Percentiles rank a stretch among this genome's conserved stretches.
These are phyloP conservation scores for Aphanomyces cochlioides DNA, from an alignment of 352 stramenopile species.

Conservation along the genomic window DNA sequence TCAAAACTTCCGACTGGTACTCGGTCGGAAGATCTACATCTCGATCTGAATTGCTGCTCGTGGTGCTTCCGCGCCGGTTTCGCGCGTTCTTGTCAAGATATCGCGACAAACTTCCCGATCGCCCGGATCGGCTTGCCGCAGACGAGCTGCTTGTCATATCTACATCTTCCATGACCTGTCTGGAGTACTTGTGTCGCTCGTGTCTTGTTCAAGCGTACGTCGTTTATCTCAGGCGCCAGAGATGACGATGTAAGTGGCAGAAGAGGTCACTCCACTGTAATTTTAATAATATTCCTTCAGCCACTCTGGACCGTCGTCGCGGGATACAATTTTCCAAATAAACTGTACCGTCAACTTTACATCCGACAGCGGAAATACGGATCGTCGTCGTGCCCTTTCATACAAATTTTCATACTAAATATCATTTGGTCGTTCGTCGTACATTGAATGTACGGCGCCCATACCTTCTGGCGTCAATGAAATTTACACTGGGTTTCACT, in stretches of 20 bases:
- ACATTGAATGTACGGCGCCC: neutral
- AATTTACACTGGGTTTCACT: conserved; percentile 6
- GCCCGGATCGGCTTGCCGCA: conserved; percentile 11
- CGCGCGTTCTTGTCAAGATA: conserved; percentile 20
- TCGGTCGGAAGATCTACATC: conserved; percentile 22
- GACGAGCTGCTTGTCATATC: neutral
- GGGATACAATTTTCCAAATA: neutral
- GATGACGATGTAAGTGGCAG: conserved; percentile 19
- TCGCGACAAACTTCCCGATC: conserved; percentile 26
- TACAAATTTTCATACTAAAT: neutral
- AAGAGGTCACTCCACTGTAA: conserved; percentile 1
- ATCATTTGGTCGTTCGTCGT: neutral
- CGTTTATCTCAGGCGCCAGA: neutral
- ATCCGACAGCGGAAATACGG: neutral
- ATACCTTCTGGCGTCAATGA: conserved; percentile 23
- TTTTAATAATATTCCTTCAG: conserved; percentile 8
- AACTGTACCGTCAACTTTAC: neutral
- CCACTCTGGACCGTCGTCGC: neutral
- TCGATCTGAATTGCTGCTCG: conserved; percentile 27
- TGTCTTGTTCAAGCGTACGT: neutral
- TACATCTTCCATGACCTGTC: conserved; percentile 29
- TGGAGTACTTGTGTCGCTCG: neutral
- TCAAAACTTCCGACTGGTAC: conserved; percentile 25
- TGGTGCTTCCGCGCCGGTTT: conserved; percentile 27
- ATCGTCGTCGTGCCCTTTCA: neutral